phyloP scores from a whole-genome alignment of 1,284 basidiomycete species.

The Ganoderma sinense region DNA sequence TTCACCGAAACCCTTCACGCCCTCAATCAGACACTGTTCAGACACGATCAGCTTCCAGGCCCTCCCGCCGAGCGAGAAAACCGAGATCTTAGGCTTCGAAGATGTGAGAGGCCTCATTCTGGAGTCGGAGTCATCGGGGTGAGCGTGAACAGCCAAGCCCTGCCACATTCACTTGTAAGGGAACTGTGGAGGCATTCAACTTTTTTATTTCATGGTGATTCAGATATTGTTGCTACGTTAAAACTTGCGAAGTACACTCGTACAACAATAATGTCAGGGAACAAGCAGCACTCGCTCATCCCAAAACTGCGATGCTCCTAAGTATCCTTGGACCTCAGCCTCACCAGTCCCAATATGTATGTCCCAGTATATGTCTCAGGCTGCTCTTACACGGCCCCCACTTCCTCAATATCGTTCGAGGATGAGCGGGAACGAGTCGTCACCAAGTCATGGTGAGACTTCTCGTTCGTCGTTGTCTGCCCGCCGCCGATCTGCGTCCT shows the following conservation, averaged over 20 bases:
- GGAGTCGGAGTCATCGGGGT: not conserved
- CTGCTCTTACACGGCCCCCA: not conserved
- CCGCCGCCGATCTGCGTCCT: conserved; percentile 18
- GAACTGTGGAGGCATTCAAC: not conserved
- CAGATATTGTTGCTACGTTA: not conserved
- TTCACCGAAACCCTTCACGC: not conserved
- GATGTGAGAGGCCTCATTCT: not conserved
- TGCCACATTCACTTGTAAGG: not conserved
- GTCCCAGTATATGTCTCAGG: not conserved
- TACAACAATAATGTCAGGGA: not conserved
- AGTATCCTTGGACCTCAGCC: not conserved
- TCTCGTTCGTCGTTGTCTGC: not conserved
- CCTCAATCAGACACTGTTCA: not conserved
- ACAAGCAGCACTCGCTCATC: not conserved
- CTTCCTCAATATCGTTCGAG: not conserved
- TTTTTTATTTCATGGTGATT: not conserved
- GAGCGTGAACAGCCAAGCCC: not conserved
- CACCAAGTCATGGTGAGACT: not conserved
- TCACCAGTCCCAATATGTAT: no score
- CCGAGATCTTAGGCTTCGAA: not conserved
- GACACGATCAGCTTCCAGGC: not conserved
- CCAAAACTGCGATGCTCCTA: not conserved
- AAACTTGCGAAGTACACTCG: not conserved
- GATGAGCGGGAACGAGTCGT: not conserved
- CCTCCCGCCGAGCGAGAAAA: no score